Percentiles rank a stretch among this genome's conserved stretches.
phyloP scores from a whole-genome alignment of 495 filamentous ascomycete species.

The Aspergillus conjunctus region DNA sequence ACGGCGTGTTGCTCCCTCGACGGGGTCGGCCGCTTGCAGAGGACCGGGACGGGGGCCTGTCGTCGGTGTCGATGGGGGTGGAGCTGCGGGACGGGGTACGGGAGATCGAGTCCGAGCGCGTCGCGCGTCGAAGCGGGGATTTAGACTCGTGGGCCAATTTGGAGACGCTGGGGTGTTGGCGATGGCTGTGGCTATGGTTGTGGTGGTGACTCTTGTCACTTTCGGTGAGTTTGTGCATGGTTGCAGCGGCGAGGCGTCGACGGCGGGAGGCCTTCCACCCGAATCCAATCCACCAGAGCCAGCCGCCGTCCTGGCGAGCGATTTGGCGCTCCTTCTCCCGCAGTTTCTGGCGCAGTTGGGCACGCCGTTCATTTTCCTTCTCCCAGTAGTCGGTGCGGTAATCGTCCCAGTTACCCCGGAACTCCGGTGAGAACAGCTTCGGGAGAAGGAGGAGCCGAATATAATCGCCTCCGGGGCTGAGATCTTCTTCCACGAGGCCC shows the following conservation, averaged over 20 bases:
- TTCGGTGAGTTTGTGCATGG: slow-evolving; percentile 31
- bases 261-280: slow-evolving; percentile 64
- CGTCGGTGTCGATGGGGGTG: slow-evolving; percentile 46
- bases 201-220: slow-evolving; percentile 28
- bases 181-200: slow-evolving; percentile 29
- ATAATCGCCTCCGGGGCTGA: slow-evolving; percentile 85
- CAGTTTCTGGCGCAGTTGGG: slow-evolving; percentile 67
- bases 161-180: slow-evolving; percentile 37
- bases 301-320: slow-evolving; percentile 68
- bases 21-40: slow-evolving; percentile 39
- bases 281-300: slow-evolving; percentile 71
- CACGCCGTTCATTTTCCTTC: slow-evolving; percentile 87
- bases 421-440: slow-evolving; percentile 91
- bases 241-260: slow-evolving; percentile 38
- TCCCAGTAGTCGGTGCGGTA: slow-evolving; percentile 97
- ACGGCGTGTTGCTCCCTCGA: slow-evolving; percentile 36
- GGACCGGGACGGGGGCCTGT: slow-evolving; percentile 45
- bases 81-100: slow-evolving; percentile 53
- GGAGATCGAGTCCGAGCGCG: slow-evolving; percentile 50
- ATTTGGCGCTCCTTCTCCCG: slow-evolving; percentile 64
- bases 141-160: slow-evolving; percentile 41
- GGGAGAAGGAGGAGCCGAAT: slow-evolving; percentile 88
- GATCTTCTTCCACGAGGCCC: slow-evolving; percentile 68
- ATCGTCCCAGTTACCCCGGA: slow-evolving; percentile 96
- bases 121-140: slow-evolving; percentile 36